Evolutionary conservation across 176 grass and related monocot species (phyloP).

Genomic region (Saccharum spontaneum): DNA sequence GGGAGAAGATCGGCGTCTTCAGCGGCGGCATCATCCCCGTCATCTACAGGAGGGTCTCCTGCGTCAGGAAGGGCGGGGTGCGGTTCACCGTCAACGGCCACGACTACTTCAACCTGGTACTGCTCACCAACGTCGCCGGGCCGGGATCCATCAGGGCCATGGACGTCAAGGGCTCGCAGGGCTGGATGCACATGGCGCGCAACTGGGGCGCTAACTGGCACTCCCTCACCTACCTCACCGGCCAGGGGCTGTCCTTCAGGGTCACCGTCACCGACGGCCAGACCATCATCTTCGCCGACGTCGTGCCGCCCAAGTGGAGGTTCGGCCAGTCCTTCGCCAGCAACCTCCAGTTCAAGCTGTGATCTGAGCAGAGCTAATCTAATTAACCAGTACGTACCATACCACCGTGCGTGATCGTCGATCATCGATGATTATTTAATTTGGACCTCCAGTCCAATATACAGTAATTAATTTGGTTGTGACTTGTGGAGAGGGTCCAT

Average conservation of each 20-base stretch:
- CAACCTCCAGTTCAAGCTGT: constrained; percentile 43
- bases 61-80: constrained; percentile 40
- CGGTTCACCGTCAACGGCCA: constrained; percentile 44
- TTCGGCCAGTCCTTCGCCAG: constrained; percentile 57
- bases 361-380: not conserved
- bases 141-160: constrained; percentile 41
- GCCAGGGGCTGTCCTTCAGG: constrained; percentile 44
- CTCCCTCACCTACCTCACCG: constrained; percentile 40
- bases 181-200: constrained; percentile 56
- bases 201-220: constrained; percentile 77
- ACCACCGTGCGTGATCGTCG: too few relatives aligned
- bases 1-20: constrained; percentile 64
- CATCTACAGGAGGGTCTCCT: constrained; percentile 40
- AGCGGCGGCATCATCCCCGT: constrained; percentile 71
- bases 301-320: constrained; percentile 38
- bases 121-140: constrained; percentile 39
- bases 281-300: constrained; percentile 37
- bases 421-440: too few relatives aligned
- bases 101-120: constrained; percentile 55
- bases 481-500: not conserved
- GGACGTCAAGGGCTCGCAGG: constrained; percentile 34
- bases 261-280: constrained; percentile 50
- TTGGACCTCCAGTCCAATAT: not conserved
- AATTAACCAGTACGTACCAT: too few relatives aligned
- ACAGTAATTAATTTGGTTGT: not conserved